Conservation (phyloP, 768 basidiomycete species). For the Tricholoma flavovirens region DNA sequence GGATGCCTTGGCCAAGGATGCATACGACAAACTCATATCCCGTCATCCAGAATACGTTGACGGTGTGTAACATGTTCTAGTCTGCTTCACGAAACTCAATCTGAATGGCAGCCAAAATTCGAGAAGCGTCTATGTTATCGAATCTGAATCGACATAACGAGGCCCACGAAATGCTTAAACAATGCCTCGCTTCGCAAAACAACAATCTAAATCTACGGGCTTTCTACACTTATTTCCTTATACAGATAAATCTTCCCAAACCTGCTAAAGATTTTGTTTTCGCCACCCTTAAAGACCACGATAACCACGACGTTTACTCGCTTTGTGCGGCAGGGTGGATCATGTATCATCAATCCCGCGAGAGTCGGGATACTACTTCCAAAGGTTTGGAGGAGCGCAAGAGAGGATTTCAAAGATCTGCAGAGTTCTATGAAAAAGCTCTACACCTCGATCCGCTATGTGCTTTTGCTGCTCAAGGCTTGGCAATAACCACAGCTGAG, state of each 20-base stretch:
- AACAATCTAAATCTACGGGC: conserved; percentile 84
- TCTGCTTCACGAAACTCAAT: background rate
- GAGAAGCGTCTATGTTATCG: conserved; percentile 78
- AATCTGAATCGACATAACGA: conserved; percentile 67
- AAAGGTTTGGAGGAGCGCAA: conserved; percentile 65
- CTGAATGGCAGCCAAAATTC: conserved; percentile 73
- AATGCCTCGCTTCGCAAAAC: conserved; percentile 74
- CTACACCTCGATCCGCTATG: conserved; percentile 78
- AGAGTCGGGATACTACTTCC: conserved; percentile 61
- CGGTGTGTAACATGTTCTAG: conserved; percentile 47
- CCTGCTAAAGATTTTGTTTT: conserved; percentile 88
- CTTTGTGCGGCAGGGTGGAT: conserved; percentile 88
- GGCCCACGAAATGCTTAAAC: conserved; percentile 86
- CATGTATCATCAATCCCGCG: conserved; percentile 79
- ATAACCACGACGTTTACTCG: conserved; percentile 86
- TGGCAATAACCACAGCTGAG: conserved; percentile 92
- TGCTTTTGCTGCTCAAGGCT: conserved; percentile 90
- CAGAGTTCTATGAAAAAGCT: conserved; percentile 92
- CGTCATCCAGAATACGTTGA: conserved; percentile 95
- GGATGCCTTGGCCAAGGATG: conserved; percentile 67
- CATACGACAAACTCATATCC: conserved; percentile 81
- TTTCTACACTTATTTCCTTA: conserved; percentile 89
- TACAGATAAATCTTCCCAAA: conserved; percentile 65
- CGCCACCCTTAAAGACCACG: conserved; percentile 77
- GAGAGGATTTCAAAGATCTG: conserved; percentile 71